Conservation (phyloP, 495 filamentous ascomycete genomes). For the Tuber brumale region DNA sequence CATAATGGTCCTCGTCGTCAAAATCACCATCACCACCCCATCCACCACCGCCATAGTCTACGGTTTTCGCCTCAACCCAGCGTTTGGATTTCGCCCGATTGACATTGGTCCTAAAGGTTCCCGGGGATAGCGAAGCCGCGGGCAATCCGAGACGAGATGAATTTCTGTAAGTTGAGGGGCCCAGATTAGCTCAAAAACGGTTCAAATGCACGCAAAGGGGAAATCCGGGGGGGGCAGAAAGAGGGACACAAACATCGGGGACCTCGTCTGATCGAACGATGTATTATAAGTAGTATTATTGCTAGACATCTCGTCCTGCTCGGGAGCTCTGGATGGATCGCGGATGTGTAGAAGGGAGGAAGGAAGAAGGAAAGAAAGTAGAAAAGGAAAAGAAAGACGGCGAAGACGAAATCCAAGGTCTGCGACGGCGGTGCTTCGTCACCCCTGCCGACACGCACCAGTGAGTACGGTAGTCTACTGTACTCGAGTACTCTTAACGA, state of each 20-base stretch:
- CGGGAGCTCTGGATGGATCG: not conserved
- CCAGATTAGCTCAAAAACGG: conserved; percentile 18
- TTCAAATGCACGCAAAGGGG: not conserved
- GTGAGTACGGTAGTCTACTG: too few species aligned
- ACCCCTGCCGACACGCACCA: not conserved
- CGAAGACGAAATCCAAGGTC: not conserved
- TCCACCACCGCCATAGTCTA: conserved; percentile 86
- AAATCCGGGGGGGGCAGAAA: conserved; percentile 11
- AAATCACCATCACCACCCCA: conserved; percentile 83
- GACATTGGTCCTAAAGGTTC: conserved; percentile 70
- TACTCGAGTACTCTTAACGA: too few species aligned
- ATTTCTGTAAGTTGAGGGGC: conserved; percentile 16
- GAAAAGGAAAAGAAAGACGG: not conserved
- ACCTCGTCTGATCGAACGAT: conserved; percentile 33
- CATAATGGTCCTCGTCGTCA: conserved; percentile 56
- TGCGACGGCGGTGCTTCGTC: not conserved
- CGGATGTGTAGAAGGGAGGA: not conserved
- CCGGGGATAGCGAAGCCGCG: conserved; percentile 43
- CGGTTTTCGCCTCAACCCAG: conserved; percentile 86
- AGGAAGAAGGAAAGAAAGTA: not conserved
- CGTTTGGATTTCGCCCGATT: conserved; percentile 86
- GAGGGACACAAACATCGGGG: conserved; percentile 35
- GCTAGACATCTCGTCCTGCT: not conserved
- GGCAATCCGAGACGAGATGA: conserved; percentile 26
- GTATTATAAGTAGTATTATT: conserved; percentile 34